Evolutionary conservation across 2,329 filamentous ascomycete genomes (phyloP), one percentile per base, ranked within the genome.

Genomic region (Aspergillus novofumigatus): DNA sequence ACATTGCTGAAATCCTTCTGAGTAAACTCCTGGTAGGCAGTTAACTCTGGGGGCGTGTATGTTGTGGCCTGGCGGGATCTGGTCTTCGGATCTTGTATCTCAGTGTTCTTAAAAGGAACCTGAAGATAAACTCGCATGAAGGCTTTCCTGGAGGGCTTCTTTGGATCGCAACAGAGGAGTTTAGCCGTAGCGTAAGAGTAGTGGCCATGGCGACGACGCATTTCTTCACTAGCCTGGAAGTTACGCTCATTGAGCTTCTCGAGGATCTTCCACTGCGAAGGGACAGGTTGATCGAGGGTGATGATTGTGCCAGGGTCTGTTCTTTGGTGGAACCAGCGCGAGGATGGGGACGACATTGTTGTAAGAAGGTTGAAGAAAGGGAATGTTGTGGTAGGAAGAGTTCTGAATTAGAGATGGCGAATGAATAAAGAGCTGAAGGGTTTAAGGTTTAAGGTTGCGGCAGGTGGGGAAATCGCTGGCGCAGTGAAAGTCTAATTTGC

Each of bases 211-310:
- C 47, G 35, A 29, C 45, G 4, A 35, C 44, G 9, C 41, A 51
- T 47, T 10, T 53, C 51, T 35, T 54, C 29, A 32, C 29, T 59
- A 3, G 45, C 53, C 42, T 56, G 56, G 26, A 38, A 54, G 41
- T 58, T 44, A 54, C 26, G 35, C 56, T 60, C 59, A 44, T 53
- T 59, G 21, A 60, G 53, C 53, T 58, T 60, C 56, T 60, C 51
- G 25, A 60, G 56, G 17, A 60, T 59, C 53, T 60, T 59, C 56
- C 56, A 60, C 32, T 14, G 50, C 14, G 59, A 59, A 56, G 50
- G 48, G 29, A 35, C n/a, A 17, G 56, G 59, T 49, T 56, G 44
- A 48, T 60, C 53, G 42, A 60, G 56, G 23, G 58, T 52, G 48
- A 59, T 55, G 26, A 59, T 57, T 29, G 51, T 57, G 26, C 58